phyloP scores from a whole-genome alignment of 768 basidiomycete species.

The Xerocomellus amylosporus region DNA sequence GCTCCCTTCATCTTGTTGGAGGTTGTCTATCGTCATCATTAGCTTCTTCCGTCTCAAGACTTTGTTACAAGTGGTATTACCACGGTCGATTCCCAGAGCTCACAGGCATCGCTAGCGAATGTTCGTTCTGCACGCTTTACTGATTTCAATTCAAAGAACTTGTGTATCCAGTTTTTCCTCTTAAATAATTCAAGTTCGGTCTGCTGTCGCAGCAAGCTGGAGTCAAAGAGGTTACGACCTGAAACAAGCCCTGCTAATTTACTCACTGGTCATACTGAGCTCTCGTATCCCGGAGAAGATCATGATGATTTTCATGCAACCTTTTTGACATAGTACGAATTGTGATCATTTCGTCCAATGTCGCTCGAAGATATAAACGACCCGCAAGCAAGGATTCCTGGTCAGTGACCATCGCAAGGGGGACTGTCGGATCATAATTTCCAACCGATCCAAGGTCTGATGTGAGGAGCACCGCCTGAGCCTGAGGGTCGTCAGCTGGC shows the following conservation, averaged over 20 bases:
- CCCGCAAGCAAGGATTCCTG: neutral
- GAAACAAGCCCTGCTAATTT: neutral
- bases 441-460: constrained; percentile 1
- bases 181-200: neutral
- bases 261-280: constrained; percentile 2
- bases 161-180: neutral
- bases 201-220: neutral
- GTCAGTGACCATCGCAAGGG: neutral
- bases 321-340: neutral
- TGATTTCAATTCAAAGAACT: neutral
- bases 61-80: neutral
- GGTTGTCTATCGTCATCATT: neutral
- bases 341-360: constrained; percentile 4
- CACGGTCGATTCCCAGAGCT: constrained; percentile 1
- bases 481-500: constrained; percentile 1
- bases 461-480: constrained; percentile 4
- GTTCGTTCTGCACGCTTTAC: neutral
- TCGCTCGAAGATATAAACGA: neutral
- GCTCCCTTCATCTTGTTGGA: constrained; percentile 3
- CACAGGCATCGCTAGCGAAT: neutral
- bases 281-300: neutral
- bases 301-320: neutral
- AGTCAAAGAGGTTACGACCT: neutral
- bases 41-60: neutral
- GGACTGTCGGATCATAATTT: neutral